These are phyloP conservation scores for Cyclotella kingstonii DNA, from an alignment of 108 stramenopile species.

Conservation along the genomic window DNA sequence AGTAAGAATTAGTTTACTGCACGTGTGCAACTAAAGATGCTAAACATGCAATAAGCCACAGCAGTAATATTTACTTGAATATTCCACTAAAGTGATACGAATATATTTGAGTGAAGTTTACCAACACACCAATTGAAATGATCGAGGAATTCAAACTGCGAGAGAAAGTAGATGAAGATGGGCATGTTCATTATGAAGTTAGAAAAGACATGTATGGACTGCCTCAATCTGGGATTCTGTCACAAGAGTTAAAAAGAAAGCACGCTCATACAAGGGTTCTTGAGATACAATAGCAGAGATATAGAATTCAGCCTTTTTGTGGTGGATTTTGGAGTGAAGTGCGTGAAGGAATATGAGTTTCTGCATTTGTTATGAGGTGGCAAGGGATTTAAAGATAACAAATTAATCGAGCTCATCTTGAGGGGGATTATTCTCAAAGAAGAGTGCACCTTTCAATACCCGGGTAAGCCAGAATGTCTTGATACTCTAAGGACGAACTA, in stretches of 20 bases:
- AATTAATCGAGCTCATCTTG: too few relatives aligned
- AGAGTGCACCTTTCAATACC: too few relatives aligned
- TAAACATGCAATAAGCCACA: slow-evolving; percentile 24
- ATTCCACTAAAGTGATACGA: slow-evolving; percentile 30
- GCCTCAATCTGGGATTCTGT: slow-evolving; percentile 49
- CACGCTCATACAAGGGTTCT: slow-evolving; percentile 45
- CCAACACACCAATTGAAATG: slow-evolving; percentile 26
- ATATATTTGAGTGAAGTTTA: slow-evolving; percentile 35
- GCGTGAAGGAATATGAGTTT: too few relatives aligned
- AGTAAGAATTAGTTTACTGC: too few relatives aligned
- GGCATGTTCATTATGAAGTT: slow-evolving; percentile 12
- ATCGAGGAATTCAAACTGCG: slow-evolving; percentile 35
- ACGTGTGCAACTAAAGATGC: slow-evolving; percentile 9
- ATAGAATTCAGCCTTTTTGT: too few relatives aligned
- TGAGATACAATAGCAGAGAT: too few relatives aligned
- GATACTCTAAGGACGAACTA: too few relatives aligned
- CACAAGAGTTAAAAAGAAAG: slow-evolving; percentile 32
- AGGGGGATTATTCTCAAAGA: too few relatives aligned
- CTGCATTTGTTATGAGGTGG: too few relatives aligned
- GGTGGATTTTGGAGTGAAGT: too few relatives aligned
- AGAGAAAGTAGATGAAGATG: not conserved
- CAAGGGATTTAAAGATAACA: too few relatives aligned
- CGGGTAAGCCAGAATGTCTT: too few relatives aligned
- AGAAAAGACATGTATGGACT: slow-evolving; percentile 50
- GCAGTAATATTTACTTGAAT: slow-evolving; percentile 49